Evolutionary conservation across 2,329 filamentous ascomycete genomes (phyloP), one percentile per base, ranked within the genome.

Genomic region (Peltaster fructicola): DNA sequence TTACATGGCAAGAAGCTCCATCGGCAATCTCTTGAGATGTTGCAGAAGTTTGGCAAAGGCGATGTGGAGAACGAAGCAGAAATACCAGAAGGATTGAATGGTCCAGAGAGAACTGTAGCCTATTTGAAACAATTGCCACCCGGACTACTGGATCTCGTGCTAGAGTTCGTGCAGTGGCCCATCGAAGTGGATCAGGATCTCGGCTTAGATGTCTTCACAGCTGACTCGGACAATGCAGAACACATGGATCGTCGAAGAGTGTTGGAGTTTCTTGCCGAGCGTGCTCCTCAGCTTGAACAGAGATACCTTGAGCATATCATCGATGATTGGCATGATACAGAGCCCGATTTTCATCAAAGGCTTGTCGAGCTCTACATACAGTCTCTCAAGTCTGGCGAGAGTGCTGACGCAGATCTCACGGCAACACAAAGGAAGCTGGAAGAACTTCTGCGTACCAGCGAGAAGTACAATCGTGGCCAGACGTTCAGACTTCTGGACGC

Each of bases 1-100:
- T 73, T 95, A 38, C 81, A 90, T 41, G 88, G 88, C 34, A 98
- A 98, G 56, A 84, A 76, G 48, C 63, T 95, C 19, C 88, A 98
- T 51, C 70, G 74, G 10, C 73, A 90, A 43, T 85, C 88, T 0
- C 56, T 98, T 10, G 76, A 81, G 36, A 56, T 93, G 15, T 62
- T 98, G 1, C 67, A 69, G 38, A 76, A 73, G 34, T 93, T 93
- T 38, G 85, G 85, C 10, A 66, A 53, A 31, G 55, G 54, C 20
- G n/a, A n/a, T n/a, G n/a, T n/a, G n/a, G 52, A 60, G 30, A 54
- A 53, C 2, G 56, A 56, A 12, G 52, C 56, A 14, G 40, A 57
- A 24, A 48, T 56, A 6, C 44, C 54, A 3, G 53, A 61, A 9
- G 58, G 62, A 4, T 62, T 98, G 5, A 73, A 76, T 37, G 88